These are phyloP conservation scores for Colletotrichum godetiae DNA, from an alignment of 2,329 filamentous ascomycete genomes.

Conservation along the genomic window DNA sequence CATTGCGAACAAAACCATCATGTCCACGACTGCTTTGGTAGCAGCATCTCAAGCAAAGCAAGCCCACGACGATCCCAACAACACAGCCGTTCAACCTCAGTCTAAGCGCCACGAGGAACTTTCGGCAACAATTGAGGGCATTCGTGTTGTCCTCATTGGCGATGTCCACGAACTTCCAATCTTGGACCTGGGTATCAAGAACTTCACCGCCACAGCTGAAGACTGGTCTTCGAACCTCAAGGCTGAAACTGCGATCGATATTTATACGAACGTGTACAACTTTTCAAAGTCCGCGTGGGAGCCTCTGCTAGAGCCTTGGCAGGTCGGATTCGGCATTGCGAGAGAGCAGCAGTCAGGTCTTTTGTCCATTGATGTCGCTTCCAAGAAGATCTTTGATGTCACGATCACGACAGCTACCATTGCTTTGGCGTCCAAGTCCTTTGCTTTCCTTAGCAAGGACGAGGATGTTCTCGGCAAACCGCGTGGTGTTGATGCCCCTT, in stretches of 20 bases:
- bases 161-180: slow-evolving; percentile 96
- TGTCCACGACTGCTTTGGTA: slow-evolving; percentile 46
- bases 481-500: slow-evolving; percentile 89
- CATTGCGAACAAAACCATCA: slow-evolving; percentile 53
- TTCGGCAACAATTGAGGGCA: slow-evolving; percentile 85
- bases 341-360: slow-evolving; percentile 81
- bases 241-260: slow-evolving; percentile 90
- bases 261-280: slow-evolving; percentile 97
- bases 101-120: slow-evolving; percentile 75
- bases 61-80: slow-evolving; percentile 14
- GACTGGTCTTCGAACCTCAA: slow-evolving; percentile 93
- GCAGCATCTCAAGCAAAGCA: slow-evolving; percentile 42
- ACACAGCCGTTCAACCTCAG: slow-evolving; percentile 33
- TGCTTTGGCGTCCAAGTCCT: slow-evolving; percentile 90
- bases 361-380: slow-evolving; percentile 86
- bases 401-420: slow-evolving; percentile 95
- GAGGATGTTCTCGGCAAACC: slow-evolving; percentile 95
- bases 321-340: slow-evolving; percentile 89
- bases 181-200: slow-evolving; percentile 91
- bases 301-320: slow-evolving; percentile 95
- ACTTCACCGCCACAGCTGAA: slow-evolving; percentile 84
- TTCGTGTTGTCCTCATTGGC: slow-evolving; percentile 93
- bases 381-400: slow-evolving; percentile 90
- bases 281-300: slow-evolving; percentile 99
- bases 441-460: slow-evolving; percentile 87